Conservation (phyloP, 805 yeast species). For the Candida patagonica region DNA sequence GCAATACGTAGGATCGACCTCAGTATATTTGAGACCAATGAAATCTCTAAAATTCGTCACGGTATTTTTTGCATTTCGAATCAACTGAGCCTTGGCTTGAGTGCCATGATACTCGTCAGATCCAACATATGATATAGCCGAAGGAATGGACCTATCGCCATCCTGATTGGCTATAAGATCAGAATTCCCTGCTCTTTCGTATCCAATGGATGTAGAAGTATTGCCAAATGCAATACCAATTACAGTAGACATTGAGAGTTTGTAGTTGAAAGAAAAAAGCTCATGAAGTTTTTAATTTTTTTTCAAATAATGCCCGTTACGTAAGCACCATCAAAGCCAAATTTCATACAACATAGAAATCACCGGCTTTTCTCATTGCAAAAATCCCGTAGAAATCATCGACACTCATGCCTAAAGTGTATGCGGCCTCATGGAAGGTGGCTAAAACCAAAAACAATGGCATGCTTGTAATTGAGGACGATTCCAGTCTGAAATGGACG, state of each 20-base stretch:
- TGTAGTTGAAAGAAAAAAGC: neutral
- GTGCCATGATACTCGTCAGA: slow-evolving; percentile 95
- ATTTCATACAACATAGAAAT: no score
- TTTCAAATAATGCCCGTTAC: no score
- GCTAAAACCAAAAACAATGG: slow-evolving; percentile 2
- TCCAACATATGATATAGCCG: slow-evolving; percentile 85
- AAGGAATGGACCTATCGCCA: slow-evolving; percentile 95
- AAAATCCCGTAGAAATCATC: no score
- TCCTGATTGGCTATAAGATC: slow-evolving; percentile 98
- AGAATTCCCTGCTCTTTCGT: slow-evolving; percentile 78
- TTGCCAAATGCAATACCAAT: slow-evolving; percentile 97
- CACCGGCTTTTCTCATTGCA: no score
- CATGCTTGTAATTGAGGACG: slow-evolving; percentile 1
- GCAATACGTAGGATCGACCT: slow-evolving; percentile 58
- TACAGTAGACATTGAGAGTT: slow-evolving; percentile 40
- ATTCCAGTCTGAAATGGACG: slow-evolving; percentile 1
- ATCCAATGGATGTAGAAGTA: slow-evolving; percentile 90
- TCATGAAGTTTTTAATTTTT: neutral
- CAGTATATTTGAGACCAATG: slow-evolving; percentile 64
- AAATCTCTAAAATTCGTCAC: slow-evolving; percentile 88
- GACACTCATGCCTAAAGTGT: slow-evolving; percentile 1
- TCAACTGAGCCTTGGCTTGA: slow-evolving; percentile 86
- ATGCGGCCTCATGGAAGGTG: neutral
- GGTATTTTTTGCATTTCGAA: slow-evolving; percentile 84
- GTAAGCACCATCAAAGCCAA: no score